A percentile compares a stretch with the other conserved stretches of the same genome.
Conservation (phyloP, 768 basidiomycete species). For the Ramaria rubella region DNA sequence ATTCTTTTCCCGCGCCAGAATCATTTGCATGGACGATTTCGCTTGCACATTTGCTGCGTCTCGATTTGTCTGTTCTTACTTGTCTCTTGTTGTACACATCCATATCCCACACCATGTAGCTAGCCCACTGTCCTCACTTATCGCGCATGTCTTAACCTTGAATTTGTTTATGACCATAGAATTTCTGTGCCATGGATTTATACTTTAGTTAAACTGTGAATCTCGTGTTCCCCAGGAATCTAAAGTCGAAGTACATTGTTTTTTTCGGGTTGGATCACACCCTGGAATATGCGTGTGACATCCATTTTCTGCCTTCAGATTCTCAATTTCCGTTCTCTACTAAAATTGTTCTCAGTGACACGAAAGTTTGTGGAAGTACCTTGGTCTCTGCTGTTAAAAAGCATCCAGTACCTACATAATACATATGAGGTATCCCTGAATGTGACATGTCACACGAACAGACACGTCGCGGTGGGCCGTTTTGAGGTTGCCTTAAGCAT, state of each 20-base stretch:
- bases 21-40: neutral
- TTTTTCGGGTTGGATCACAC: too few relatives aligned
- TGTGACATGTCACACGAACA: neutral
- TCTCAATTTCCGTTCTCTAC: too few relatives aligned
- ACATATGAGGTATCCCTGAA: too few relatives aligned
- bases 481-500: neutral
- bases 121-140: neutral
- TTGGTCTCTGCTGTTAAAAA: too few relatives aligned
- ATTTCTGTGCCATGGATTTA: neutral
- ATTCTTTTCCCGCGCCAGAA: neutral
- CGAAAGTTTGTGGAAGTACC: too few relatives aligned
- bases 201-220: too few relatives aligned
- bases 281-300: too few relatives aligned
- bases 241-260: too few relatives aligned
- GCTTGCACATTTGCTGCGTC: neutral
- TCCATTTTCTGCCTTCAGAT: too few relatives aligned
- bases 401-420: too few relatives aligned
- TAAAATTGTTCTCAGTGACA: too few relatives aligned
- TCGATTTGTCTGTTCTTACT: slow-evolving; percentile 1
- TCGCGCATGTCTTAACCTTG: neutral
- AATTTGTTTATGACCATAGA: neutral
- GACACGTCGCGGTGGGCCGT: neutral
- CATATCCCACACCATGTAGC: neutral
- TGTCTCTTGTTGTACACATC: neutral
- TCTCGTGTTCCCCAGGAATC: too few relatives aligned